These are phyloP conservation scores for Setaria italica DNA, from an alignment of 202 grass and related monocot species.

Conservation along the genomic window DNA sequence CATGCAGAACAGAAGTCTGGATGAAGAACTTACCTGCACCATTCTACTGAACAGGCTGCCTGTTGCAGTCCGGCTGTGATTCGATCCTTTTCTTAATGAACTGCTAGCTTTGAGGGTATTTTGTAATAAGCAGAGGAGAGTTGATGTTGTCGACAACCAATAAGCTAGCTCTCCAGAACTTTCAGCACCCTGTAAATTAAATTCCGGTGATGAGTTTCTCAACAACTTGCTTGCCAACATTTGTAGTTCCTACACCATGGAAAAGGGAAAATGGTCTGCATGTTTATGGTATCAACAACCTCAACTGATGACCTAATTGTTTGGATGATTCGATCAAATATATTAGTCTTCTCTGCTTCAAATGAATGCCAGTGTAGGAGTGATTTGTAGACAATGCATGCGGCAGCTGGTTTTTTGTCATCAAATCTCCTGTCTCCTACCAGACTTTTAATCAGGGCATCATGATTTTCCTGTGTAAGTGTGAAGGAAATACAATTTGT, in stretches of 20 bases:
- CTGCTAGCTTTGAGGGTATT: conserved; percentile 87
- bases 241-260: conserved; percentile 2
- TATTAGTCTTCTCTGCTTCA: conserved; percentile 95
- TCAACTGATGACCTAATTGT: conserved; percentile 85
- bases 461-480: conserved; percentile 84
- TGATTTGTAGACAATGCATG: conserved; percentile 92
- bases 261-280: neutral
- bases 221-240: conserved; percentile 28
- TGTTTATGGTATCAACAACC: conserved; percentile 54
- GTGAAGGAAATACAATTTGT: conserved; percentile 38
- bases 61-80: conserved; percentile 58
- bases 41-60: conserved; percentile 87
- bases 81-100: conserved; percentile 63
- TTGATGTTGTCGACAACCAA: conserved; percentile 92
- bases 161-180: conserved; percentile 77
- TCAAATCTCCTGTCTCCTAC: conserved; percentile 75
- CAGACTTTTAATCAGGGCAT: conserved; percentile 84
- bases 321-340: conserved; percentile 94
- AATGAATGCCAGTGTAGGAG: conserved; percentile 91
- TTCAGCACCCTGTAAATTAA: conserved; percentile 60
- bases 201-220: conserved; percentile 37
- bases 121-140: conserved; percentile 87
- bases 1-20: conserved; percentile 31
- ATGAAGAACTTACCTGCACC: conserved; percentile 61
- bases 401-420: conserved; percentile 70